Evolutionary conservation across 1,284 basidiomycete species (phyloP).

Genomic region (Cryptococcus hybrid): DNA sequence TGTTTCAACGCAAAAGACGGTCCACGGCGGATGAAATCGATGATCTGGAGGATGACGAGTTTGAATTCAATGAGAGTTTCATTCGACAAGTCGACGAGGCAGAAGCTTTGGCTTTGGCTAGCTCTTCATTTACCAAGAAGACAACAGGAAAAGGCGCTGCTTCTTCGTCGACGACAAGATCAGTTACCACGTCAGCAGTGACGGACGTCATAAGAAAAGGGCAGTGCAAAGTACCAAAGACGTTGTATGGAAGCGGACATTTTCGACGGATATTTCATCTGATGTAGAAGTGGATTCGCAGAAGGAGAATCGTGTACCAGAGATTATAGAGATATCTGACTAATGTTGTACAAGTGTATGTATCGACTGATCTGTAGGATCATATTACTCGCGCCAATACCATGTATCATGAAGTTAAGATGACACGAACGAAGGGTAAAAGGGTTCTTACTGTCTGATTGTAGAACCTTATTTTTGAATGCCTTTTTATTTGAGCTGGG

Average conservation of each 20-base stretch:
- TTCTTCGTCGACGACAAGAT: too few relatives aligned
- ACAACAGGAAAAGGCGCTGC: too few relatives aligned
- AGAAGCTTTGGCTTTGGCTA: neutral
- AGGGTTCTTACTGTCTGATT: too few relatives aligned
- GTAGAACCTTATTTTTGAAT: too few relatives aligned
- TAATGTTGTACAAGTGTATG: neutral
- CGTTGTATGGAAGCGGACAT: neutral
- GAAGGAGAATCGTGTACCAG: constrained; percentile 12
- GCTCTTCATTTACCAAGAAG: neutral
- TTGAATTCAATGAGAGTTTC: constrained; percentile 4
- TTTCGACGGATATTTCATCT: constrained; percentile 8
- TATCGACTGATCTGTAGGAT: too few relatives aligned
- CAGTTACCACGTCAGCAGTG: too few relatives aligned
- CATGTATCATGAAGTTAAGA: too few relatives aligned
- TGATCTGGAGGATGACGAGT: constrained; percentile 11
- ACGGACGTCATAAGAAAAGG: too few relatives aligned
- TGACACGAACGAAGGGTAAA: too few relatives aligned
- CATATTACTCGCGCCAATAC: too few relatives aligned
- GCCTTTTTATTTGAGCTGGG: neutral
- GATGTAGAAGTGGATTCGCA: constrained; percentile 9
- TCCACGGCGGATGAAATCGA: neutral
- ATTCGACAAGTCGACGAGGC: constrained; percentile 12
- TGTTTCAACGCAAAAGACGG: constrained; percentile 5
- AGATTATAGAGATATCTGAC: constrained; percentile 27
- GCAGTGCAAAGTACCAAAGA: neutral